phyloP scores from a whole-genome alignment of 768 basidiomycete genomes.

The Trametes coccinea region DNA sequence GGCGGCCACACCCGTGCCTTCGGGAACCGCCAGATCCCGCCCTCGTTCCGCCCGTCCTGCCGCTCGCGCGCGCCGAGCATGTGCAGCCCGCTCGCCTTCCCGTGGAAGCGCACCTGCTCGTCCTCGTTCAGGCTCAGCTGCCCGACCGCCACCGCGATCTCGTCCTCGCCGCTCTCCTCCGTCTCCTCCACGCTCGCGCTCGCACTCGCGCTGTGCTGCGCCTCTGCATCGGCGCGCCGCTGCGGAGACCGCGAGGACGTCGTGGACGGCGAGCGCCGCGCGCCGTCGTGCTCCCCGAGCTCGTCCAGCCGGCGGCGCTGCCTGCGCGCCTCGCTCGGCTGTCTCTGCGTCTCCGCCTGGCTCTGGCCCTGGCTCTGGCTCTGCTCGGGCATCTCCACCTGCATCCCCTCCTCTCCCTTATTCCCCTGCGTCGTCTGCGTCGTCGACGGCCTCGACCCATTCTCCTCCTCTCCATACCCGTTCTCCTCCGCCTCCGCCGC shows the following conservation, averaged over 20 bases:
- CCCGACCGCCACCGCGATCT: conserved; percentile 71
- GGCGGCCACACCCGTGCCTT: conserved; percentile 90
- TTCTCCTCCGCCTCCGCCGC: not conserved
- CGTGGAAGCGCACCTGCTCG: conserved; percentile 82
- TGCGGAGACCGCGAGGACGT: conserved; percentile 21
- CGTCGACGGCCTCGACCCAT: conserved; percentile 15
- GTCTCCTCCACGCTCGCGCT: conserved; percentile 35
- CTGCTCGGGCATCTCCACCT: too few relatives aligned
- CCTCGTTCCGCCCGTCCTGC: conserved; percentile 66
- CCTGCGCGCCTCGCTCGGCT: conserved; percentile 38
- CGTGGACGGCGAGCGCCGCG: conserved; percentile 12
- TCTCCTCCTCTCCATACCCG: conserved; percentile 1
- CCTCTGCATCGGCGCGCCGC: conserved; percentile 16
- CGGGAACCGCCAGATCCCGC: conserved; percentile 84
- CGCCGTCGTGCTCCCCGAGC: conserved; percentile 24
- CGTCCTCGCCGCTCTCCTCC: conserved; percentile 40
- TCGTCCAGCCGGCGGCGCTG: conserved; percentile 52
- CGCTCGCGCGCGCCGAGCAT: conserved; percentile 63
- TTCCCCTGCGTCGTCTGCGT: not conserved
- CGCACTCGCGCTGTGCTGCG: not conserved
- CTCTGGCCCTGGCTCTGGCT: not conserved
- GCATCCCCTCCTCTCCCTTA: too few relatives aligned
- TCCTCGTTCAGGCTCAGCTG: conserved; percentile 89
- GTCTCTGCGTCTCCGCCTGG: not conserved
- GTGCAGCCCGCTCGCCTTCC: conserved; percentile 80